Conservation (phyloP, 129 eudicot genomes). For the Helianthus tuberosus region DNA sequence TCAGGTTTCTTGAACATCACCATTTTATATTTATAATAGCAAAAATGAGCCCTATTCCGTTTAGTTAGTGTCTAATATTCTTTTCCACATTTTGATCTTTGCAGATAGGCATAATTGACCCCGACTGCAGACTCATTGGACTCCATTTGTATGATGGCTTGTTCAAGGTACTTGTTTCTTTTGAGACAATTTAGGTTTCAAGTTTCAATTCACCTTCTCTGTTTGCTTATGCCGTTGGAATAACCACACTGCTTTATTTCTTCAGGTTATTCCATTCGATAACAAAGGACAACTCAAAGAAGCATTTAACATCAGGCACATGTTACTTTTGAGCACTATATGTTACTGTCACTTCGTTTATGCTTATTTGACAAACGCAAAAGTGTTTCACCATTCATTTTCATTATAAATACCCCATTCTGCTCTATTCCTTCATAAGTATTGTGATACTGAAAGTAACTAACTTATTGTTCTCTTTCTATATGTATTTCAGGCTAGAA, state of each 20-base stretch:
- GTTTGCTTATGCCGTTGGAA: slow-evolving; percentile 7
- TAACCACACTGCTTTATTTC: slow-evolving; percentile 10
- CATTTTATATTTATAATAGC: not conserved
- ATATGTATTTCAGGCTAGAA: slow-evolving; percentile 69
- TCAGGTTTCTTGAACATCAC: not conserved
- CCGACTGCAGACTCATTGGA: slow-evolving; percentile 97
- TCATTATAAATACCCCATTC: not conserved
- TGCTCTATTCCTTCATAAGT: not conserved
- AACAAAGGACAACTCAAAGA: slow-evolving; percentile 98
- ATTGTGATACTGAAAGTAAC: not conserved
- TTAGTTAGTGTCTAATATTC: not conserved
- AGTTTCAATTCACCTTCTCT: slow-evolving; percentile 3
- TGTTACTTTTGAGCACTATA: slow-evolving; percentile 1
- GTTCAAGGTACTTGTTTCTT: slow-evolving; percentile 64
- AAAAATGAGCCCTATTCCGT: not conserved
- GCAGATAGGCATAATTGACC: slow-evolving; percentile 97
- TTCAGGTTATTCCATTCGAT: slow-evolving; percentile 94
- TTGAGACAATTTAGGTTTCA: slow-evolving; percentile 3
- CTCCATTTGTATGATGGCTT: slow-evolving; percentile 95
- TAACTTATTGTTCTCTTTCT: not conserved
- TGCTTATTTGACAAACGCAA: not conserved
- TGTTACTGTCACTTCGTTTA: not conserved
- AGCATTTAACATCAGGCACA: slow-evolving; percentile 95
- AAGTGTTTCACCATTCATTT: not conserved
- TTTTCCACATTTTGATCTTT: slow-evolving; percentile 19